Evolutionary conservation across 257 asterid genomes (phyloP).

Genomic region (Paulownia fortunei): DNA sequence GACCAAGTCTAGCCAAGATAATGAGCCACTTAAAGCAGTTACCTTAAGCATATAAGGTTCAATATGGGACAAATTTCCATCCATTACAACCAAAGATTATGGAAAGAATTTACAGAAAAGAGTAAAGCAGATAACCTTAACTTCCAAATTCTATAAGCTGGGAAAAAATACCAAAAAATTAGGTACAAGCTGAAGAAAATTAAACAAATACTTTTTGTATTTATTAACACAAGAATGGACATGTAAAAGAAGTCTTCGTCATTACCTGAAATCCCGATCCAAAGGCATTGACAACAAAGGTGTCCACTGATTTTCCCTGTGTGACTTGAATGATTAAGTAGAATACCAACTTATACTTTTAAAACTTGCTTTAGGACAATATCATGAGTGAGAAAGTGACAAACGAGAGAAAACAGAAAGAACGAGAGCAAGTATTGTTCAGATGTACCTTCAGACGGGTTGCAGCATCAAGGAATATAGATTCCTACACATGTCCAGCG

Average conservation of each 20-base stretch:
- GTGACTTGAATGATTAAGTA: slow-evolving; percentile 21
- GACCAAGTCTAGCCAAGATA: not conserved
- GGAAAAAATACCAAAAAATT: not conserved
- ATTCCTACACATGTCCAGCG: slow-evolving; percentile 61
- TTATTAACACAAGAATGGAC: not conserved
- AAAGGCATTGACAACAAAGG: slow-evolving; percentile 82
- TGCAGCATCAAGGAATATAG: slow-evolving; percentile 67
- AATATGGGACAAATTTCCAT: not conserved
- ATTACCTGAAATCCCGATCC: slow-evolving; percentile 90
- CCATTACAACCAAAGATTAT: not conserved
- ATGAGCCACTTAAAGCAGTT: not conserved
- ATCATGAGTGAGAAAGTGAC: slow-evolving; percentile 16
- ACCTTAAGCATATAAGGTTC: not conserved
- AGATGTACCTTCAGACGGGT: slow-evolving; percentile 65
- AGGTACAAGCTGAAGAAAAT: not conserved
- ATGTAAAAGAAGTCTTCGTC: not conserved
- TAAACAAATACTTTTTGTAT: not conserved
- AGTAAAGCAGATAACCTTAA: not conserved
- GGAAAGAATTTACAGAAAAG: not conserved
- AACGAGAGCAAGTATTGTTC: not conserved
- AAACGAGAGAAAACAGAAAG: not conserved
- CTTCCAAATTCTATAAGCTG: not conserved
- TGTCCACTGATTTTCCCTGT: slow-evolving; percentile 79
- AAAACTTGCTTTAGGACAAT: not conserved
- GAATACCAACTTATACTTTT: not conserved